Evolutionary conservation across 805 yeast genomes (phyloP).

Genomic region (Candida insectorum): DNA sequence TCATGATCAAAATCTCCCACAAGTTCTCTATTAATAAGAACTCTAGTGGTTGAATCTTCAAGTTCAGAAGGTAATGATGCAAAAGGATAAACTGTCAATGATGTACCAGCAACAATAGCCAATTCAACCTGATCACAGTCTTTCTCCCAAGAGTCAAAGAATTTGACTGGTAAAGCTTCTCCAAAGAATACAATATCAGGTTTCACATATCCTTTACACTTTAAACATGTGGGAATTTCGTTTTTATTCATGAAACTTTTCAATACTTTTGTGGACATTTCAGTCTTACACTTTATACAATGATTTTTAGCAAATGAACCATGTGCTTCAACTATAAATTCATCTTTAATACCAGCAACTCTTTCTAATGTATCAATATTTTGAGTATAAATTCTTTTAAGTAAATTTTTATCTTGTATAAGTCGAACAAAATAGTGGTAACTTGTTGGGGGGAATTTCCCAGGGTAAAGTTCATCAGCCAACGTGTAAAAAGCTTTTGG

Average conservation of each 20-base stretch:
- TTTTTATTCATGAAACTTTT: constrained; percentile 36
- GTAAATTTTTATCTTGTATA: constrained; percentile 57
- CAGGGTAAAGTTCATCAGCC: constrained; percentile 85
- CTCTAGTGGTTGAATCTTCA: constrained; percentile 43
- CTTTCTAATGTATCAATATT: constrained; percentile 92
- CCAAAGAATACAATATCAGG: constrained; percentile 97
- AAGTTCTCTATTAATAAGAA: constrained; percentile 66
- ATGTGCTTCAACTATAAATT: constrained; percentile 82
- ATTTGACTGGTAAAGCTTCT: constrained; percentile 70
- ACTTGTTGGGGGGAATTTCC: constrained; percentile 76
- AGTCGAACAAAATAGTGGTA: constrained; percentile 73
- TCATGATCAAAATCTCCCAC: constrained; percentile 68
- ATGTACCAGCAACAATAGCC: constrained; percentile 89
- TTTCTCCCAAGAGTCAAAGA: constrained; percentile 68
- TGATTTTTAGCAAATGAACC: constrained; percentile 87
- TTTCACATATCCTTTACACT: constrained; percentile 76
- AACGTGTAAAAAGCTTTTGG: constrained; percentile 85
- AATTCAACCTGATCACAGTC: constrained; percentile 54
- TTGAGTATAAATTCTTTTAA: constrained; percentile 81
- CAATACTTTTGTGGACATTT: constrained; percentile 47
- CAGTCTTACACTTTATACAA: constrained; percentile 70
- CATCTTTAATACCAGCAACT: constrained; percentile 68
- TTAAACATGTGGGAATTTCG: constrained; percentile 53
- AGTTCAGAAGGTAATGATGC: constrained; percentile 77
- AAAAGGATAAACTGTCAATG: constrained; percentile 86